These are phyloP conservation scores for Saccharomyces mikatae DNA, from an alignment of 805 yeast genomes.

Conservation along the genomic window DNA sequence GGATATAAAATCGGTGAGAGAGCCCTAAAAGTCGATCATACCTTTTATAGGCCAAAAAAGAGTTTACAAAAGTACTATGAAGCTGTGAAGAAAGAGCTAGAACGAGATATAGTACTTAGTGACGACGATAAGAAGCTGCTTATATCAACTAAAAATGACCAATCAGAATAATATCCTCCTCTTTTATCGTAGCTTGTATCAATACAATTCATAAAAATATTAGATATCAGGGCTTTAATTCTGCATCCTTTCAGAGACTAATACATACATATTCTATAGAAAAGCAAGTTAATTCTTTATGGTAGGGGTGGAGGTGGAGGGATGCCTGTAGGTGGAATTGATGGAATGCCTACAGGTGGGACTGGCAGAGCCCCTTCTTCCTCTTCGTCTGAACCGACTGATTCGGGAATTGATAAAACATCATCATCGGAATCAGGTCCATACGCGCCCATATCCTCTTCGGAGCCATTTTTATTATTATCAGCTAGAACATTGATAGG, in stretches of 20 bases:
- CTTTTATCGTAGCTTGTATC: not conserved
- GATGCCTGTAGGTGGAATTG: slow-evolving; percentile 17
- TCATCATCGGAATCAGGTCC: slow-evolving; percentile 16
- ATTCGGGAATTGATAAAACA: slow-evolving; percentile 30
- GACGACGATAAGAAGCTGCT: not conserved
- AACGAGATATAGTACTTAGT: slow-evolving; percentile 18
- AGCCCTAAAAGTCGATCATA: slow-evolving; percentile 60
- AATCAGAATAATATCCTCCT: not conserved
- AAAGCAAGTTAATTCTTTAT: not conserved
- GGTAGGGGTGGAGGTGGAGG: slow-evolving; percentile 31
- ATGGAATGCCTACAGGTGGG: not conserved
- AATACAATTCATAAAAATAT: not conserved
- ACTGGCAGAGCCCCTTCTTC: slow-evolving; percentile 1
- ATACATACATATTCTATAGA: not conserved
- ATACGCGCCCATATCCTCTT: slow-evolving; percentile 6
- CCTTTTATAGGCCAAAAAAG: slow-evolving; percentile 47
- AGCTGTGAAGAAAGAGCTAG: slow-evolving; percentile 28
- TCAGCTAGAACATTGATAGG: not conserved
- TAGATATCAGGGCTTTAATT: not conserved
- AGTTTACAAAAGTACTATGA: slow-evolving; percentile 43
- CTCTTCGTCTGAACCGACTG: slow-evolving; percentile 28
- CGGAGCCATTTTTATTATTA: not conserved
- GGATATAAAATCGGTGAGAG: slow-evolving; percentile 52
- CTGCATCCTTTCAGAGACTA: not conserved
- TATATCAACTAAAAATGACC: not conserved